These are phyloP conservation scores for Discostella pseudostelligera DNA, from an alignment of 108 stramenopile species.

Conservation along the genomic window DNA sequence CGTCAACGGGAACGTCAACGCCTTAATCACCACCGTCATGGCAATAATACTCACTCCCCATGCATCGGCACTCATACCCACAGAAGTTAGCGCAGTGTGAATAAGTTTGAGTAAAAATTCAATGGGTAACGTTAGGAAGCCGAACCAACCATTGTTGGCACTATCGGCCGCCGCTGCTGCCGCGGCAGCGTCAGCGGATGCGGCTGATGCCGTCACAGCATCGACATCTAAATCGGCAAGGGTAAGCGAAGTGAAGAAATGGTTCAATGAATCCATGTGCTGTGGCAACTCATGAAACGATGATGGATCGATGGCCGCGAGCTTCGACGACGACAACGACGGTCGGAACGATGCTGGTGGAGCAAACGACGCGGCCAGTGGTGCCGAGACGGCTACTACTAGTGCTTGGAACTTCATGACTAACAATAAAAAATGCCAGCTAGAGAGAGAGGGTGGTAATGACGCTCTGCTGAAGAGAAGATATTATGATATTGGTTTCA, in stretches of 20 bases:
- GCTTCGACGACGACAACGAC: slow-evolving; percentile 39
- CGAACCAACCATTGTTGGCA: slow-evolving; percentile 85
- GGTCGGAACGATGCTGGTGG: slow-evolving; percentile 26
- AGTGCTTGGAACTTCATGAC: slow-evolving; percentile 36
- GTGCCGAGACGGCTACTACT: slow-evolving; percentile 16
- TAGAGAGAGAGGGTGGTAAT: too few species aligned
- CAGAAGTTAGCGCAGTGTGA: slow-evolving; percentile 53
- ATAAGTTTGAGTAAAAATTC: slow-evolving; percentile 60
- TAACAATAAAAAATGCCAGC: not conserved
- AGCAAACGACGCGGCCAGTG: slow-evolving; percentile 52
- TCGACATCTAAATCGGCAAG: slow-evolving; percentile 53
- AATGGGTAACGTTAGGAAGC: slow-evolving; percentile 79
- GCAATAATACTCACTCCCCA: slow-evolving; percentile 93
- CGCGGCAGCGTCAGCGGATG: slow-evolving; percentile 28
- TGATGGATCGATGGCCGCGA: slow-evolving; percentile 55
- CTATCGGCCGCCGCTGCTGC: slow-evolving; percentile 45
- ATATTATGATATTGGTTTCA: too few species aligned
- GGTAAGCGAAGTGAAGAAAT: slow-evolving; percentile 58
- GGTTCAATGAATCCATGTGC: slow-evolving; percentile 50
- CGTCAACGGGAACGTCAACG: slow-evolving; percentile 88
- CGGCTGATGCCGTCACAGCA: slow-evolving; percentile 35
- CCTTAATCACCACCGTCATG: slow-evolving; percentile 91
- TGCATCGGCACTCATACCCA: slow-evolving; percentile 71
- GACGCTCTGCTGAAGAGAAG: too few species aligned
- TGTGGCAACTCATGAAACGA: slow-evolving; percentile 50